Base-by-base conservation (phyloP, 1,284 basidiomycete genomes). In the Coniophora puteana region DNA sequence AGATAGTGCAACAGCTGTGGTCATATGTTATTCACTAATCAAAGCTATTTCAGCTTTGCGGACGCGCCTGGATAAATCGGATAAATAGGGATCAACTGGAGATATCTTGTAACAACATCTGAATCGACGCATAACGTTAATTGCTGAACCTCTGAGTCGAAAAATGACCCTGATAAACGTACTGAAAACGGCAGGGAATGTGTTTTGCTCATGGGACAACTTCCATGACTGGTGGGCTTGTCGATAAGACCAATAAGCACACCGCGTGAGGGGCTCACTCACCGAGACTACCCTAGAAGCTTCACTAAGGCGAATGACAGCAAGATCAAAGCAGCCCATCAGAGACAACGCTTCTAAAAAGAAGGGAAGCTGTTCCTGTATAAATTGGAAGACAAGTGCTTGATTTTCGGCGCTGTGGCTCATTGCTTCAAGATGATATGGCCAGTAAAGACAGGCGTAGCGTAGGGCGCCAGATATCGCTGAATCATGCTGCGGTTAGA, bases 361-460 rank as follows among this genome's bases (percentile, higher is more conserved):
- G 29, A 12, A 58, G 38, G 13, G 30, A 43, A 3, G 45, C 48
- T 5, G 44, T 46, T 31, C 41, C 46, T n/a, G 28, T 52, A 56
- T 47, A 5, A 12, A 55, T 18, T 5, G 18, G 21, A 3, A 47
- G 44, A 6, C 36, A 40, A 5, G 40, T 32, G 16, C 38, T 13
- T 0, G 43, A 45, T 8, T 41, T 44, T 12, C 18, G 39, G 5
- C 55, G 43, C 17, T 36, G 51, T 2, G 43, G 30, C 3, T n/a
- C n/a, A n/a, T n/a, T n/a, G n/a, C n/a, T n/a, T n/a, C n/a, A n/a
- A 58, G 51, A 38, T 55, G 54, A 28, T 21, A 46, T 1, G 54
- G 44, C 56, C 54, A 55, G 18, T 46, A 54, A 4, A 42, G 49
- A 29, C 56, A 55, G 7, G 56, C 46, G 3, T 58, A 58, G 11